A percentile compares a stretch with the other conserved stretches of the same genome.
These are phyloP conservation scores for Pisolithus tinctorius DNA, from an alignment of 768 basidiomycete species.

Conservation along the genomic window DNA sequence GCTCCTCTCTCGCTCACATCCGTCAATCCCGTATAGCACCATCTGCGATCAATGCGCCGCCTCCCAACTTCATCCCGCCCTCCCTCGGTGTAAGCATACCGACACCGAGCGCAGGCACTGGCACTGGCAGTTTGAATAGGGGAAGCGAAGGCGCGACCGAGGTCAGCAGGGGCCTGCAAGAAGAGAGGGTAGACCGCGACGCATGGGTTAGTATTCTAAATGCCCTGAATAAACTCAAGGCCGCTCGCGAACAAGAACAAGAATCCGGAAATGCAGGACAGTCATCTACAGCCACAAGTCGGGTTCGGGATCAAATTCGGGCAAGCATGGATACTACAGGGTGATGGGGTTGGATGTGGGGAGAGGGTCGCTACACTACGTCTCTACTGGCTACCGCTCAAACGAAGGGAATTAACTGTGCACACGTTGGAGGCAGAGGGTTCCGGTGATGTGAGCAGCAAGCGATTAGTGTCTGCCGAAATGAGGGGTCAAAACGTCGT, in stretches of 20 bases:
- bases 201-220: conserved; percentile 73
- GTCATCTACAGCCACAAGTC: conserved; percentile 5
- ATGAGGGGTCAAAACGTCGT: conserved; percentile 9
- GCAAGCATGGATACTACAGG: conserved; percentile 3
- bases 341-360: background rate
- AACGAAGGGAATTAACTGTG: conserved; percentile 14
- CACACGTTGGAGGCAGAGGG: conserved; percentile 11
- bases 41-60: conserved; percentile 80
- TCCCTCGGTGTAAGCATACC: conserved; percentile 76
- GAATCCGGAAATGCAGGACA: background rate
- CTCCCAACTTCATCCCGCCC: conserved; percentile 65
- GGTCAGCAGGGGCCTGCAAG: conserved; percentile 62
- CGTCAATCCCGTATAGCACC: conserved; percentile 78
- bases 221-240: conserved; percentile 59
- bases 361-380: background rate
- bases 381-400: background rate
- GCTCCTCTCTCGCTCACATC: conserved; percentile 76
- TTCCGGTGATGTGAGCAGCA: conserved; percentile 15
- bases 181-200: conserved; percentile 67
- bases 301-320: conserved; percentile 11
- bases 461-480: background rate
- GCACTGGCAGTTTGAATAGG: background rate
- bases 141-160: conserved; percentile 12
- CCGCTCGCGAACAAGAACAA: conserved; percentile 28
- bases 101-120: conserved; percentile 8